Evolutionary conservation across 805 yeast genomes (phyloP), one percentile per base, ranked within the genome.

Genomic region (Lipomyces spencermartinsiae): DNA sequence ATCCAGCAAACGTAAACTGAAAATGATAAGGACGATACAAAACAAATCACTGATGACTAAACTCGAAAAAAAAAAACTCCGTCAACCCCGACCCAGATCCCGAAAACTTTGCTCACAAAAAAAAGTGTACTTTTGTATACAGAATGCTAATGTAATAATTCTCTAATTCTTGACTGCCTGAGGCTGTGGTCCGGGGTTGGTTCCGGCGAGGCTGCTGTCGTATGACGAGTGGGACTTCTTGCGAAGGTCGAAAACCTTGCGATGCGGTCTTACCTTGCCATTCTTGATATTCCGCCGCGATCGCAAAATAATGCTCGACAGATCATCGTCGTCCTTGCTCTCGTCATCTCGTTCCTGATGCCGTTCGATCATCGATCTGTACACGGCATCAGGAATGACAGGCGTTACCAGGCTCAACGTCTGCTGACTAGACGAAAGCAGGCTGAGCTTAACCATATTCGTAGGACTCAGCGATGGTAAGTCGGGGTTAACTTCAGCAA

Each of bases 361-460:
- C 22, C 67, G 65, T 53, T 65, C 70, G 25, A 69, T 62, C 72
- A 68, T 69, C 31, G 88, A 85, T 68, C 92, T 80, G 73, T 86
- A 89, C 22, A 88, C 83, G 2, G 87, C 83, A 68, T 85, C 86
- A 34, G 82, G 83, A 70, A 89, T 84, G 39, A 82, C 80, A 3
- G 91, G 87, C 0, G 91, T 84, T 33, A 85, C 83, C 59, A 94
- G 78, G n/a, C 91, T 86, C 69, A 94, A 82, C 0, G 98, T 91
- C 72, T 91, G 92, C 71, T 97, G 85, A 1, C 94, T 87, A 16
- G 89, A 86, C 59, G 87, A 85, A 67, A 94, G 80, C 4, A 91
- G 84, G 0, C 90, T 84, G 14, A 93, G 82, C 74, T 89, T 84
- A 75, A 87, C 81, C 83, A 88, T 84, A 71, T 87, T 89, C 9